A percentile compares a stretch with the other conserved stretches of the same genome.
These are phyloP conservation scores for Lignosus rhinocerotis DNA, from an alignment of 1,284 basidiomycete genomes.

Conservation along the genomic window DNA sequence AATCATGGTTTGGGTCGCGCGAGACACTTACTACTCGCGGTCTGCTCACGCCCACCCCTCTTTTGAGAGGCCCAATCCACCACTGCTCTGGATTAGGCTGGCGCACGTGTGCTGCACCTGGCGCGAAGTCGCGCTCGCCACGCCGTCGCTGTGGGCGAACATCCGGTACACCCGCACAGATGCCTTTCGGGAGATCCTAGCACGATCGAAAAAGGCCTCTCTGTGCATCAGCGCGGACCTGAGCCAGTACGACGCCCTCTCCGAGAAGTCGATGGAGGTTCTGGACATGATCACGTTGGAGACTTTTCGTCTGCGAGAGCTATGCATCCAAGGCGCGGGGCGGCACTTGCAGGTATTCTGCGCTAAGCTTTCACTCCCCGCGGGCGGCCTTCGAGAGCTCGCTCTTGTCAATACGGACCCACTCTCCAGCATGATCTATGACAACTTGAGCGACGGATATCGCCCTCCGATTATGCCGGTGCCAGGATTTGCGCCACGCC, in stretches of 20 bases:
- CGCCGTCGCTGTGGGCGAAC: constrained; percentile 14
- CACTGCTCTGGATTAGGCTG: constrained; percentile 10
- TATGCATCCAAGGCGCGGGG: too few relatives aligned
- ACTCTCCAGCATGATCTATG: too few relatives aligned
- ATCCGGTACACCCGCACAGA: constrained; percentile 5
- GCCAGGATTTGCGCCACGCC: too few relatives aligned
- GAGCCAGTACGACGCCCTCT: neutral
- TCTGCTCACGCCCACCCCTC: neutral
- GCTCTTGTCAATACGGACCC: too few relatives aligned
- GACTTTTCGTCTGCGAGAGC: too few relatives aligned
- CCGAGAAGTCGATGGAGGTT: too few relatives aligned
- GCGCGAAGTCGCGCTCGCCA: constrained; percentile 11
- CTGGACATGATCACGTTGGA: too few relatives aligned
- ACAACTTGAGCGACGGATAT: too few relatives aligned
- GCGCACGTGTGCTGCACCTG: constrained; percentile 19
- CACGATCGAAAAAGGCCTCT: constrained; percentile 17
- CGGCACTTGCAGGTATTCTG: too few relatives aligned
- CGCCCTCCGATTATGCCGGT: too few relatives aligned
- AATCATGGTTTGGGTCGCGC: neutral
- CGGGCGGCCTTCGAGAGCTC: too few relatives aligned
- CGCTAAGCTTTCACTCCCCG: too few relatives aligned
- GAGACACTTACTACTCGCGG: neutral
- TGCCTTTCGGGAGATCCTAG: neutral
- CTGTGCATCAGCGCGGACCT: constrained; percentile 2
- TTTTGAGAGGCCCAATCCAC: neutral